Evolutionary conservation across 2,329 filamentous ascomycete genomes (phyloP).

Genomic region (Trichoderma sp.): DNA sequence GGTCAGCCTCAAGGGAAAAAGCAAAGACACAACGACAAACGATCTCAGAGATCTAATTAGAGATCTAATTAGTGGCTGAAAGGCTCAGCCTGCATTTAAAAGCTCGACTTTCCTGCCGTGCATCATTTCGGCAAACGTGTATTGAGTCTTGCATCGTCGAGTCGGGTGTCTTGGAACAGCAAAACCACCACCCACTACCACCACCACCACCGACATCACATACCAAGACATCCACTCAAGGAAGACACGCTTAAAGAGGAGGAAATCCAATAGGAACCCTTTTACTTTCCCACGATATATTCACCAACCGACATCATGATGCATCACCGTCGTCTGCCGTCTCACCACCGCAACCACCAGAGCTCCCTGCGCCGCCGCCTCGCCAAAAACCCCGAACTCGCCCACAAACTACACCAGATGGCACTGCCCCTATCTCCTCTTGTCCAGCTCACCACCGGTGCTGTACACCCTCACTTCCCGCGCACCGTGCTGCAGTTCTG

Average conservation of each 20-base stretch:
- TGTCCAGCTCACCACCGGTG: constrained; percentile 59
- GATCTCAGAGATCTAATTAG: not conserved
- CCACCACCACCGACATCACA: not conserved
- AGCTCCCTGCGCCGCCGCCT: constrained; percentile 34
- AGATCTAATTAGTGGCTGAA: not conserved
- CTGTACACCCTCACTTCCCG: constrained; percentile 64
- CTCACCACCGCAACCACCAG: constrained; percentile 30
- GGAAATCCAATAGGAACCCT: not conserved
- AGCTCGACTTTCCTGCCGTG: not conserved
- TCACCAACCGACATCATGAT: constrained; percentile 27
- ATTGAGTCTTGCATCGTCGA: not conserved
- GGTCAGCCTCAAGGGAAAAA: not conserved
- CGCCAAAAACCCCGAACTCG: constrained; percentile 50
- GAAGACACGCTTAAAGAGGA: not conserved
- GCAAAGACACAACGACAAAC: constrained; percentile 1
- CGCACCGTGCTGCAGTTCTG: constrained; percentile 66
- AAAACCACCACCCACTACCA: not conserved
- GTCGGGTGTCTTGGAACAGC: not conserved
- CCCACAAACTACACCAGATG: constrained; percentile 63
- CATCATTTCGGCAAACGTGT: not conserved
- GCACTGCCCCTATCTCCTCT: constrained; percentile 64
- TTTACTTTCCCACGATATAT: not conserved
- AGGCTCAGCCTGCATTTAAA: not conserved
- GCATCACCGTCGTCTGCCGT: constrained; percentile 34
- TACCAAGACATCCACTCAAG: not conserved